phyloP scores from a whole-genome alignment of 495 filamentous ascomycete genomes.

The Glonium stellatum region DNA sequence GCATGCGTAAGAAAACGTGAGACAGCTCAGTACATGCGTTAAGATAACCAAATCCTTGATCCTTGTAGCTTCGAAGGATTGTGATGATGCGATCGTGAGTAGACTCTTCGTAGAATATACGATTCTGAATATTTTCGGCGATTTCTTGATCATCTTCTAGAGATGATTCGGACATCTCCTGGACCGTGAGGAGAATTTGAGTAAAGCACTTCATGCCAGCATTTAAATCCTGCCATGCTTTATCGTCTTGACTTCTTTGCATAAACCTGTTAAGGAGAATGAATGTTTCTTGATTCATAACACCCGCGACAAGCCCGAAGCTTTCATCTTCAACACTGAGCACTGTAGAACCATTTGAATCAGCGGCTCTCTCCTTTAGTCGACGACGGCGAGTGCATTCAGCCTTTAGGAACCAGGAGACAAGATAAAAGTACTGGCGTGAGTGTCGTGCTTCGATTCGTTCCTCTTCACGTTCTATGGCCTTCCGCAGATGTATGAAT shows the following conservation, averaged over 20 bases:
- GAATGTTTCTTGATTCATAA: constrained; percentile 88
- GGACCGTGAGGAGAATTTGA: constrained; percentile 80
- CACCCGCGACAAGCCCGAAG: constrained; percentile 79
- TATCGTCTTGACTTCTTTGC: constrained; percentile 69
- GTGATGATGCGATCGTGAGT: constrained; percentile 80
- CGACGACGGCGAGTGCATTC: constrained; percentile 67
- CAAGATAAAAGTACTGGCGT: constrained; percentile 84
- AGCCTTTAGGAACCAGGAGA: constrained; percentile 90
- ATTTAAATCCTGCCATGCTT: constrained; percentile 78
- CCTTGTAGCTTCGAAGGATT: constrained; percentile 75
- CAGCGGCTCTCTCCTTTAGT: constrained; percentile 37
- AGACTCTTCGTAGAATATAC: constrained; percentile 95
- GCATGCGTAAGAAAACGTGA: constrained; percentile 84
- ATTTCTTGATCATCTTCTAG: constrained; percentile 95
- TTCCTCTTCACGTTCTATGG: constrained; percentile 85
- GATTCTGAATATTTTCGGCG: constrained; percentile 92
- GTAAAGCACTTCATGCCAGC: constrained; percentile 88
- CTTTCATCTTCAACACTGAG: constrained; percentile 57
- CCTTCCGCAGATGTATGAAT: constrained; percentile 76
- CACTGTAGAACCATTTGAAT: constrained; percentile 10
- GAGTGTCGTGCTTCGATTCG: constrained; percentile 62
- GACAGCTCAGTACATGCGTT: constrained; percentile 86
- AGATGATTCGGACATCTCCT: constrained; percentile 81
- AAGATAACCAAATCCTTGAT: constrained; percentile 88
- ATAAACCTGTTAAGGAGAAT: constrained; percentile 77